phyloP scores from a whole-genome alignment of 2,329 filamentous ascomycete species.

The Pseudogymnoascus sp. region DNA sequence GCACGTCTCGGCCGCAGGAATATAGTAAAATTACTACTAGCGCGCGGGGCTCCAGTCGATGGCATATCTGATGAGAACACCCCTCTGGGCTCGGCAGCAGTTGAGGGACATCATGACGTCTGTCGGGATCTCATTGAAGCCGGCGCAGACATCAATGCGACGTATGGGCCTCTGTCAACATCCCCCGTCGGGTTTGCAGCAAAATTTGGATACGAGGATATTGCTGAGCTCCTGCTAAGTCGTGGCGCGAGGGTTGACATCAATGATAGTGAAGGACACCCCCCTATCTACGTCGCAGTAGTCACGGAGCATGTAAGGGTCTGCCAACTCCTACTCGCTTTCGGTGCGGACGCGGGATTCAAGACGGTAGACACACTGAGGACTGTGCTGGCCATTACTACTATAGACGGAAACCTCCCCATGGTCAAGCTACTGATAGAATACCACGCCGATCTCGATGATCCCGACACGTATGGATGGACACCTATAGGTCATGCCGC shows the following conservation, averaged over 20 bases:
- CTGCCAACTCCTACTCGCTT: neutral
- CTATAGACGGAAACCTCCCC: neutral
- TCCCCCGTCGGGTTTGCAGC: neutral
- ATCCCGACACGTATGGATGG: neutral
- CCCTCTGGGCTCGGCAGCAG: neutral
- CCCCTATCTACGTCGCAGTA: neutral
- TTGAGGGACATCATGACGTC: neutral
- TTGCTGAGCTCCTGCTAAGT: neutral
- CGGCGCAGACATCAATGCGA: neutral
- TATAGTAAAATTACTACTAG: neutral
- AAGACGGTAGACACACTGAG: neutral
- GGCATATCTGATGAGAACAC: neutral
- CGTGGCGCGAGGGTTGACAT: neutral
- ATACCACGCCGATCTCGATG: neutral
- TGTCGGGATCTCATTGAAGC: neutral
- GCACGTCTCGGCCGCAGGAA: neutral
- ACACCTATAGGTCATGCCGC: neutral
- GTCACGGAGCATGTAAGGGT: neutral
- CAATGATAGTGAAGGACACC: neutral
- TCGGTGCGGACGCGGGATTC: neutral
- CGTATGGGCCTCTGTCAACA: neutral
- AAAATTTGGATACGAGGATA: neutral
- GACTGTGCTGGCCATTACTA: neutral
- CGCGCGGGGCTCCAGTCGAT: neutral
- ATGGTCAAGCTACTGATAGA: neutral